phyloP scores from a whole-genome alignment of 306 rosid species.

The Dicorynia guianensis region DNA sequence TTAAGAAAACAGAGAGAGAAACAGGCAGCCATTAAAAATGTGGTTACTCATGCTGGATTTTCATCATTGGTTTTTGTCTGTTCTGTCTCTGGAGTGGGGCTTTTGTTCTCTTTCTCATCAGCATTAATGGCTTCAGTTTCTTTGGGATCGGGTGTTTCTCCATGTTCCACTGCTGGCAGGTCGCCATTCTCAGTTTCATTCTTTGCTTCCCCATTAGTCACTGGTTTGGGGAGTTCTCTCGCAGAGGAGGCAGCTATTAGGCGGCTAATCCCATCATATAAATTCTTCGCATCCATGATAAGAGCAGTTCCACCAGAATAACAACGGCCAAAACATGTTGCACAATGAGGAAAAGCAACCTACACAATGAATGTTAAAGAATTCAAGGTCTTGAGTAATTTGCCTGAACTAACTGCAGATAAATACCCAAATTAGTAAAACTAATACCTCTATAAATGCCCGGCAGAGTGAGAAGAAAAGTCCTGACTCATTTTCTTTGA shows the following conservation, averaged over 20 bases:
- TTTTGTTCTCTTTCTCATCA: conserved; percentile 48
- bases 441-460: conserved; percentile 82
- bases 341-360: conserved; percentile 90
- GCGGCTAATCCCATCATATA: conserved; percentile 77
- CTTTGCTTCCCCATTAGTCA: conserved; percentile 56
- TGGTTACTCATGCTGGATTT: conserved; percentile 41
- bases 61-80: conserved; percentile 48
- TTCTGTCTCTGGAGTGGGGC: conserved; percentile 44
- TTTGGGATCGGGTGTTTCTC: conserved; percentile 54
- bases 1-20: not conserved
- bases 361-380: conserved; percentile 42
- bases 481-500: conserved; percentile 84
- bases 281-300: conserved; percentile 74
- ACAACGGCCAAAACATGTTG: conserved; percentile 95
- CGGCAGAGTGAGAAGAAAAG: conserved; percentile 96
- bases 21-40: conserved; percentile 2
- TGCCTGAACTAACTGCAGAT: conserved; percentile 7
- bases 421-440: conserved; percentile 24
- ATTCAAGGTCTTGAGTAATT: conserved; percentile 20
- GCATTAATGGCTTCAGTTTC: conserved; percentile 46
- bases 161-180: conserved; percentile 63
- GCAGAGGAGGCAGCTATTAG: conserved; percentile 69
- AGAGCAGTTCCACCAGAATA: conserved; percentile 80
- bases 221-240: conserved; percentile 73
- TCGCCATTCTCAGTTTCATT: conserved; percentile 64